Evolutionary conservation across 1,284 basidiomycete genomes (phyloP), one percentile per base, ranked within the genome.

Genomic region (Coriolopsis trogii): DNA sequence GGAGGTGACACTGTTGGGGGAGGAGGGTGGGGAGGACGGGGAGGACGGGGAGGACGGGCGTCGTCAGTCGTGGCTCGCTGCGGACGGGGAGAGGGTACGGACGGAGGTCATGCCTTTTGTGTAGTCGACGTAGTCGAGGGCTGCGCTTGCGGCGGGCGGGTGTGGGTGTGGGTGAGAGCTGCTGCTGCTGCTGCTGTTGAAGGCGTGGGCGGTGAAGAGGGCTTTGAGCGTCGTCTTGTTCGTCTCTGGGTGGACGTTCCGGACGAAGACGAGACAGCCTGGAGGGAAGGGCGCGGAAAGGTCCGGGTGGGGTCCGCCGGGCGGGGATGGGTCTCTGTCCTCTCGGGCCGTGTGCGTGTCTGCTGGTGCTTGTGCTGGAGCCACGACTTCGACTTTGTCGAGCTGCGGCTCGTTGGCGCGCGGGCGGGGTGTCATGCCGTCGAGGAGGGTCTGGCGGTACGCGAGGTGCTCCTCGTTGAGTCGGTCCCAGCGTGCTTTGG

Each of bases 201-300:
- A 75, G 0, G 77, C 73, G n/a, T 57, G 61, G 13, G 66, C 61
- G 4, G 70, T 63, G 56, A 90, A 84, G 3, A 89, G 66, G 3
- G 72, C 67, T 37, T 81, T 82, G n/a, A 92, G 71, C 0, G 85
- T 84, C 1, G 88, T 90, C 66, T 89, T 90, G 66, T 90, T 91
- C 18, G 87, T 88, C 51, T 82, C 81, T 2, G 80, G 73, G 54
- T 91, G 84, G 6, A 92, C 62, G 61, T 89, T 78, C 38, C 82
- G 82, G 6, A 84, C 78, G 63, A 86, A 87, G 25, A 89, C 73
- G 8, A 92, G 79, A 54, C 87, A 89, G 26, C 77, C 73, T 3
- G 67, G 73, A 0, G 89, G 89, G 62, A 78, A 91, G 0, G 75
- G 69, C 2, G 77, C 75, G 0, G 61, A 62, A 0, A 51, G 49